Evolutionary conservation across 192 early-diverging fungal species (phyloP).

Genomic region (Coemansia asiatica): DNA sequence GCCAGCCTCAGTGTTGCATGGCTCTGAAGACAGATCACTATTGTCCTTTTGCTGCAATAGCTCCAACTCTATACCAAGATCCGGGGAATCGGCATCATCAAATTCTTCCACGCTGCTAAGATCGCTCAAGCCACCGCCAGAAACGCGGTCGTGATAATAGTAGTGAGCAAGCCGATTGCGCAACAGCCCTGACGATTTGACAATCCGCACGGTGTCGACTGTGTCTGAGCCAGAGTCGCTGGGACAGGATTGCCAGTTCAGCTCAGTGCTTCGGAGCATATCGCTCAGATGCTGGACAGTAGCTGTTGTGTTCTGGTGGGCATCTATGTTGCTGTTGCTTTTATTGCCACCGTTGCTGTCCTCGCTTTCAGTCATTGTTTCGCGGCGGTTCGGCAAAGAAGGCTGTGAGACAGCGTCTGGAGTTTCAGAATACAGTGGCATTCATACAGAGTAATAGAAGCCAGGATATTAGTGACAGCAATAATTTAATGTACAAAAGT

Average conservation of each 20-base stretch:
- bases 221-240: slow-evolving; percentile 11
- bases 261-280: not conserved
- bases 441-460: not conserved
- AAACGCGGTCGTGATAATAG: not conserved
- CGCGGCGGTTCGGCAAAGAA: not conserved
- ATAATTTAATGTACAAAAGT: not conserved
- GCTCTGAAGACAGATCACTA: not conserved
- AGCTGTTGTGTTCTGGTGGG: not conserved
- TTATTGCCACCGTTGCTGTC: not conserved
- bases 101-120: slow-evolving; percentile 2
- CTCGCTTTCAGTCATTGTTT: not conserved
- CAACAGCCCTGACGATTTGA: not conserved
- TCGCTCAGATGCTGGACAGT: slow-evolving; percentile 1
- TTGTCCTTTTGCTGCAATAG: not conserved
- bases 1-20: not conserved
- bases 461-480: not conserved
- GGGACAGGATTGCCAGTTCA: slow-evolving; percentile 2
- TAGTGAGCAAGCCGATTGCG: slow-evolving; percentile 3
- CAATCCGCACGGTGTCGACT: slow-evolving; percentile 4
- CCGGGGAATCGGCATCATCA: not conserved
- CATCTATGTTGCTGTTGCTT: not conserved
- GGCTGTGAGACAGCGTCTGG: not conserved
- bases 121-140: not conserved
- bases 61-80: not conserved
- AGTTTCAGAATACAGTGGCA: not conserved